phyloP scores from a whole-genome alignment of 108 stramenopile genomes.

The Pseudonitzschia multiseries region DNA sequence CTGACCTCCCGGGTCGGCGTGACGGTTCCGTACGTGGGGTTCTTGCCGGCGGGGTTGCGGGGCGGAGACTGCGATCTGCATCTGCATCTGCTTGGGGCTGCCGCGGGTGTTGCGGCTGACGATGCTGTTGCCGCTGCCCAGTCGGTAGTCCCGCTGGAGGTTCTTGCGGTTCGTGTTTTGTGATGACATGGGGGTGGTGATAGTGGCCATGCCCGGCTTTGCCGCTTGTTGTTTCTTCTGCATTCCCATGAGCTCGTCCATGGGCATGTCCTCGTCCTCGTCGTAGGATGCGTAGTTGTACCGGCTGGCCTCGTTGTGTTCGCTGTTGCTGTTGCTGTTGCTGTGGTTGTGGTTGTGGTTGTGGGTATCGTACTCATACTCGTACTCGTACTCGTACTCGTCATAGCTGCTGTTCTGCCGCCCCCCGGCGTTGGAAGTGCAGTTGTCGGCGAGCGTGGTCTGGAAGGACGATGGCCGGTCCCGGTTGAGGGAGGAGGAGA shows the following conservation, averaged over 20 bases:
- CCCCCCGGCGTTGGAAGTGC: too few relatives aligned
- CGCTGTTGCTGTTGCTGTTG: slow-evolving; percentile 8
- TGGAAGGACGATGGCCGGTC: neutral
- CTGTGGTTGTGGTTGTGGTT: too few relatives aligned
- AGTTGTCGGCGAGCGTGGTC: neutral
- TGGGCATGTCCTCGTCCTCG: slow-evolving; percentile 47
- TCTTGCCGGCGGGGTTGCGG: neutral
- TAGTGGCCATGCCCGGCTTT: neutral
- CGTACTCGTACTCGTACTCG: neutral
- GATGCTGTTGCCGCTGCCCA: neutral
- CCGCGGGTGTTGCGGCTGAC: neutral
- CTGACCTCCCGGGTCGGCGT: slow-evolving; percentile 4
- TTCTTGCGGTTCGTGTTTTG: neutral
- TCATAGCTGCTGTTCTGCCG: too few relatives aligned
- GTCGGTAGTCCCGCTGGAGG: neutral
- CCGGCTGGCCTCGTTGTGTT: neutral
- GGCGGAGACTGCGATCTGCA: neutral
- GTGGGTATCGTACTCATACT: neutral
- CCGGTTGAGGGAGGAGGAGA: neutral
- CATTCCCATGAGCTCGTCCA: slow-evolving; percentile 34
- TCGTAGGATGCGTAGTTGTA: slow-evolving; percentile 15
- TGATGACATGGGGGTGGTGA: neutral
- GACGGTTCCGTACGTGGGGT: neutral
- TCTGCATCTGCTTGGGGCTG: too few relatives aligned
- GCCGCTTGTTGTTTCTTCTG: neutral